Base-by-base conservation (phyloP, 768 basidiomycete species). In the Boletus subcaerulescens region DNA sequence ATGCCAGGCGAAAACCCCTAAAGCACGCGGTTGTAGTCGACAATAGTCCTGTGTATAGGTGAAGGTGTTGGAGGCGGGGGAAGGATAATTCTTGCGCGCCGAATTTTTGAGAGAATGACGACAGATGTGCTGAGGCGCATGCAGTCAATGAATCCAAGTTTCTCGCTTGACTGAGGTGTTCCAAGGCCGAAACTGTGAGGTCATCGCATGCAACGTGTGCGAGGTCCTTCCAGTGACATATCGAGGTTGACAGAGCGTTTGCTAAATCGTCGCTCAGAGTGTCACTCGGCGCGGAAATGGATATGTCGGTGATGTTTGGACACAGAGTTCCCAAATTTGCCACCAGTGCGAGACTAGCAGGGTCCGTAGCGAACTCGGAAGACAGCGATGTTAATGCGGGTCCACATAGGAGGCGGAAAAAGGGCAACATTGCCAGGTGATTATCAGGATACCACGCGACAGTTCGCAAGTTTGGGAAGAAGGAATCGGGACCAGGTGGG, bases 401-500 rank as follows among this genome's bases (percentile, higher is more conserved):
- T 17, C 67, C 62, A 12, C 67, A 69, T 22, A 67, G 18, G 29
- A 67, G 57, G 20, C 58, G 65, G 29, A 67, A 33, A 41, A 67
- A 58, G 24, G 60, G 67, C 2, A 62, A 47, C 56, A 58, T 62
- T 31, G 44, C 13, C 2, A 55, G 32, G 47, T 69, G 65, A 22
- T 58, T 51, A 35, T 55, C 45, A 14, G 65, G 62, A 40, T 53
- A 67, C 66, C 66, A 67, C 13, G 48, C 57, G 22, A 70, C 39
- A 29, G 55, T 55, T 4, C 26, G 58, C n/a, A 67, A 24, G 47
- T 61, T 67, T 0, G 60, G 63, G 29, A 70, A 69, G 43, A 67
- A 65, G 18, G 56, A 36, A 6, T 41, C 40, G 7, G 45, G 39
- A 9, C 57, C 44, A 4, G 58, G 65, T 10, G 56, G 63, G 36